Conservation (phyloP, 352 stramenopile species). For the Salisapilia sapeloensis region DNA sequence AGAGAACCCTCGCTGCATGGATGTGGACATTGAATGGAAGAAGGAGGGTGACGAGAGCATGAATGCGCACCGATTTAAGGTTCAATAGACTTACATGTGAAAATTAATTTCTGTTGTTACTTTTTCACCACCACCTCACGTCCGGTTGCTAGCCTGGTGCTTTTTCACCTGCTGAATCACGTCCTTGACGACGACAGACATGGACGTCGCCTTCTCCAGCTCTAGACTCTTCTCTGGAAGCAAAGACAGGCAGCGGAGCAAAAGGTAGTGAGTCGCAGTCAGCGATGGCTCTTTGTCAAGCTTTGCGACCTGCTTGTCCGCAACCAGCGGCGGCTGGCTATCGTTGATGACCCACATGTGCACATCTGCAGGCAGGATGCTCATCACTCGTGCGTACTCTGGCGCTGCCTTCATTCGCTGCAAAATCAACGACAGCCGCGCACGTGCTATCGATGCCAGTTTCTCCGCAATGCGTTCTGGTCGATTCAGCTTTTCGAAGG, state of each 20-base stretch:
- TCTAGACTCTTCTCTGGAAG: conserved; percentile 24
- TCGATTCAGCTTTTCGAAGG: conserved; percentile 54
- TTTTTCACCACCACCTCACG: neutral
- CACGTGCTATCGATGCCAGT: conserved; percentile 47
- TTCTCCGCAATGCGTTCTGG: conserved; percentile 36
- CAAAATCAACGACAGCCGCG: conserved; percentile 52
- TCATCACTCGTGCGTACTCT: conserved; percentile 69
- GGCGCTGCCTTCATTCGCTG: conserved; percentile 57
- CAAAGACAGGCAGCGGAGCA: conserved; percentile 42
- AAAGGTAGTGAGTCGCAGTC: conserved; percentile 49
- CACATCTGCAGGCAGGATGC: conserved; percentile 55
- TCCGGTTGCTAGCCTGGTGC: conserved; percentile 7
- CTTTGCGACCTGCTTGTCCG: conserved; percentile 39
- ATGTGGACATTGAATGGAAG: conserved; percentile 80
- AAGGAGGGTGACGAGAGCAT: conserved; percentile 14
- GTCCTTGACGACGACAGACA: conserved; percentile 73
- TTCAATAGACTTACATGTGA: conserved; percentile 41
- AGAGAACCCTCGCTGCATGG: conserved; percentile 87
- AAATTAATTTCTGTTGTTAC: neutral
- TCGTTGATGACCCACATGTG: conserved; percentile 57
- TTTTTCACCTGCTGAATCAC: conserved; percentile 55
- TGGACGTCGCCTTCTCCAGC: conserved; percentile 50
- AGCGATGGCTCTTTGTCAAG: conserved; percentile 57
- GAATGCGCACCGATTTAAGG: conserved; percentile 45
- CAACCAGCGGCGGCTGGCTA: conserved; percentile 24